Conservation (phyloP, 106 monocot genomes). For the Dioscorea alata region DNA sequence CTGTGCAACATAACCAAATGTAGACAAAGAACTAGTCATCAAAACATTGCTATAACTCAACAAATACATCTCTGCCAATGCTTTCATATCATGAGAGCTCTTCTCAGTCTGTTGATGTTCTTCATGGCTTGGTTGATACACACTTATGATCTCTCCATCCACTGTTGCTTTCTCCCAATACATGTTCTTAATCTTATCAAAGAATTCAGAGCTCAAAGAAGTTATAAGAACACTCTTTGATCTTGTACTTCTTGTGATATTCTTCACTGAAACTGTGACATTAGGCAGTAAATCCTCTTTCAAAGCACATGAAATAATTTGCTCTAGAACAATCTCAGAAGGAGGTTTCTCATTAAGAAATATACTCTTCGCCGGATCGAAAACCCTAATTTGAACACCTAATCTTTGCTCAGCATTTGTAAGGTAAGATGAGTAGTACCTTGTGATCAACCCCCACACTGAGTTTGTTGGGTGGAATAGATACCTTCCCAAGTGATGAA, state of each 20-base stretch:
- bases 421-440: slow-evolving; percentile 39
- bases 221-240: slow-evolving; percentile 51
- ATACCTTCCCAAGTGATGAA: slow-evolving; percentile 78
- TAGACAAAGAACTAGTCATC: slow-evolving; percentile 62
- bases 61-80: slow-evolving; percentile 69
- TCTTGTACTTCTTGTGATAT: background rate
- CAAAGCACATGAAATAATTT: slow-evolving; percentile 31
- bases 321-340: slow-evolving; percentile 18
- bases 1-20: slow-evolving; percentile 68
- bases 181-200: slow-evolving; percentile 43
- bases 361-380: background rate
- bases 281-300: slow-evolving; percentile 40
- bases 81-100: slow-evolving; percentile 60
- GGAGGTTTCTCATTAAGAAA: background rate
- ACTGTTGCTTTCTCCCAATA: slow-evolving; percentile 56
- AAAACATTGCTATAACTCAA: slow-evolving; percentile 48
- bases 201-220: slow-evolving; percentile 45
- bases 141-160: slow-evolving; percentile 34
- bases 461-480: slow-evolving; percentile 4
- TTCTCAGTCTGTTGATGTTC: slow-evolving; percentile 45
- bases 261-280: background rate
- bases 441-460: slow-evolving; percentile 5
- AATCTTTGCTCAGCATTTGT: slow-evolving; percentile 39
- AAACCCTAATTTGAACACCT: slow-evolving; percentile 2
- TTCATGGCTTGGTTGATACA: slow-evolving; percentile 71